Base-by-base conservation (phyloP, 1,284 basidiomycete genomes). In the Ustilago lituana region DNA sequence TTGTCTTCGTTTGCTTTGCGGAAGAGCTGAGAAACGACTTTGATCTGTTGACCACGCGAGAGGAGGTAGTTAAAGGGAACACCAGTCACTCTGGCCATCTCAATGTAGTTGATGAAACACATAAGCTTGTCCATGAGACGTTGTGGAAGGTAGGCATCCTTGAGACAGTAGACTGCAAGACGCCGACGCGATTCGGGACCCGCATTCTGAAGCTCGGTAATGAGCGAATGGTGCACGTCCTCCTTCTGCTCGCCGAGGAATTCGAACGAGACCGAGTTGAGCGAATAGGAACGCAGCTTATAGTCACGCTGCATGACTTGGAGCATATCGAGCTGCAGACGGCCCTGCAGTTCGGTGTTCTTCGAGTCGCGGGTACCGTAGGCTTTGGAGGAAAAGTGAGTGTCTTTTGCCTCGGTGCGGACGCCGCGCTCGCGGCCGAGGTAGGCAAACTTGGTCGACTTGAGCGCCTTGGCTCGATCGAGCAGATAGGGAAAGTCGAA, bases 261-360 rank as follows among this genome's bases (percentile, higher is more conserved):
- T 37, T 82, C 79, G 51, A 79, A 80, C 5, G 79, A 82, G 23
- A 82, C 80, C 27, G 78, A 78, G 55, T 82, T 82, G 46, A 82
- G 78, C 45, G 75, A 74, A 54, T 82, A 82, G 39, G 70, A 74
- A 24, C 80, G 76, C 17, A 82, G 65, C 63, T 82, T 82, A 74
- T 82, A 77, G 62, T 82, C 80, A 19, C 80, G 74, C 63, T 80
- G 79, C 80, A 82, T 82, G 53, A 82, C 79, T 44, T 82, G 79
- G 12, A 82, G 77, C 75, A 82, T 78, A 51, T 82, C 80, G 41
- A 82, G 74, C 53, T 82, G 80, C 12, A 82, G 70, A n/a, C 80
- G 73, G 1, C 80, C 80, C 45, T 81, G 78, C 27, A 81, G 54
- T 51, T 82, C 79, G 37, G 80, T 82, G 48, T 76, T 68, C 36